A percentile compares a stretch with the other conserved stretches of the same genome.
phyloP scores from a whole-genome alignment of 352 stramenopile species.

The Phytophthora uliginosa region DNA sequence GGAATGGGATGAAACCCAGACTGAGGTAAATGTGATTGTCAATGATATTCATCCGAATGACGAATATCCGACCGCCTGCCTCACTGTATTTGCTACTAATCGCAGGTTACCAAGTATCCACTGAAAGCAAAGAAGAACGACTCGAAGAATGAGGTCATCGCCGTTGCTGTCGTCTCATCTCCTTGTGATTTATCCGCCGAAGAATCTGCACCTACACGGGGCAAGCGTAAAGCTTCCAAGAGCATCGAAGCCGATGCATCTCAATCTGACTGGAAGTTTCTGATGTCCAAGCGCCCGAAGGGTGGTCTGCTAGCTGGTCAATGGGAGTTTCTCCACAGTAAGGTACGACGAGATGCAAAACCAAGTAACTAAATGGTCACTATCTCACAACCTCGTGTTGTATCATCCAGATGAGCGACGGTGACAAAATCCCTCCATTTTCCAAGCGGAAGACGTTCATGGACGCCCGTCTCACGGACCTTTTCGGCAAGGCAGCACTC shows the following conservation, averaged over 20 bases:
- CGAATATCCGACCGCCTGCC: neutral
- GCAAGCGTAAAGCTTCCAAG: slow-evolving; percentile 31
- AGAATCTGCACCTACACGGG: slow-evolving; percentile 1
- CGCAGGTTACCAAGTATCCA: slow-evolving; percentile 82
- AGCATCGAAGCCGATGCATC: slow-evolving; percentile 23
- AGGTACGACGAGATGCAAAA: slow-evolving; percentile 38
- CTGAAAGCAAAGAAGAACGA: slow-evolving; percentile 88
- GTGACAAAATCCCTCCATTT: slow-evolving; percentile 72
- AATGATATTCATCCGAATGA: slow-evolving; percentile 1
- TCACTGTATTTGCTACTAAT: neutral
- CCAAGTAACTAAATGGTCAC: neutral
- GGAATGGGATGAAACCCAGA: slow-evolving; percentile 63
- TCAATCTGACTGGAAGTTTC: slow-evolving; percentile 64
- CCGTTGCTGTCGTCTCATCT: slow-evolving; percentile 75
- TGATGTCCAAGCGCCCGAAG: slow-evolving; percentile 82
- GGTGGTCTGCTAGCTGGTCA: slow-evolving; percentile 86
- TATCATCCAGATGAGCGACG: slow-evolving; percentile 60
- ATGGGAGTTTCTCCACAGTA: slow-evolving; percentile 90
- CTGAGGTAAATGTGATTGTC: slow-evolving; percentile 24
- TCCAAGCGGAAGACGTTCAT: slow-evolving; percentile 70
- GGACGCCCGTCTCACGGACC: slow-evolving; percentile 43
- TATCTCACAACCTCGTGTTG: neutral
- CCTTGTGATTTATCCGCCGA: slow-evolving; percentile 5
- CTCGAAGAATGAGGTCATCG: slow-evolving; percentile 80
- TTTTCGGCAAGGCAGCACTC: slow-evolving; percentile 44